Evolutionary conservation across 768 basidiomycete genomes (phyloP).

Genomic region (Pulveroboletus sp.): DNA sequence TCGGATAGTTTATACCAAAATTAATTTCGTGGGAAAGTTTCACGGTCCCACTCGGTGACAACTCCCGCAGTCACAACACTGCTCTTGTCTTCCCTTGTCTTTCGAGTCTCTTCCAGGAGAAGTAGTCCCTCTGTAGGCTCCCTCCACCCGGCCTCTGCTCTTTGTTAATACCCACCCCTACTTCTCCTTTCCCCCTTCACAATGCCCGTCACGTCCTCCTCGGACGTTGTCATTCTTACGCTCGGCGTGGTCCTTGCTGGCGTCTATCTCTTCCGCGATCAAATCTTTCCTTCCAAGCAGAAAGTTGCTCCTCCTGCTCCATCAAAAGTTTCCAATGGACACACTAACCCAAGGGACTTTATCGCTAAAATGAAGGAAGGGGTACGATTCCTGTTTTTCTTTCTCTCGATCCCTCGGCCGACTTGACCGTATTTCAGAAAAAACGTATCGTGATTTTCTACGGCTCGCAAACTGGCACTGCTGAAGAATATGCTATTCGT

Average conservation of each 20-base stretch:
- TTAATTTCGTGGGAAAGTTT: constrained; percentile 34
- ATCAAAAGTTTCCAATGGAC: constrained; percentile 51
- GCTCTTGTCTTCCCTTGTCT: constrained; percentile 16
- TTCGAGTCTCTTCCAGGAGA: background rate
- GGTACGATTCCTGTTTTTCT: constrained; percentile 44
- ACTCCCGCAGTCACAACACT: background rate
- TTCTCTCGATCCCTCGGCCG: constrained; percentile 3
- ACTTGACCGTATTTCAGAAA: constrained; percentile 51
- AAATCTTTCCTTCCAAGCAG: constrained; percentile 64
- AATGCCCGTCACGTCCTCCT: constrained; percentile 61
- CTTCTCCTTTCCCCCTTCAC: constrained; percentile 14
- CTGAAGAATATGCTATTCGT: constrained; percentile 96
- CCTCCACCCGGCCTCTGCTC: background rate
- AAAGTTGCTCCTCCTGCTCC: constrained; percentile 48
- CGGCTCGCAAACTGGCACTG: constrained; percentile 97
- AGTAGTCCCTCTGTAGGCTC: background rate
- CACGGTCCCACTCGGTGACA: constrained; percentile 36
- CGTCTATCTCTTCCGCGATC: constrained; percentile 79
- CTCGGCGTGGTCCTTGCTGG: constrained; percentile 74
- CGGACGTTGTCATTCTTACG: constrained; percentile 68
- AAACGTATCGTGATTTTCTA: constrained; percentile 97
- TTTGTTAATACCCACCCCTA: background rate
- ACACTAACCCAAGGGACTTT: constrained; percentile 90
- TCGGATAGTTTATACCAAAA: constrained; percentile 19
- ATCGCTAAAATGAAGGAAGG: constrained; percentile 90